Base-by-base conservation (phyloP, 2,329 filamentous ascomycete species). In the Cladosporium sphaerospermum region DNA sequence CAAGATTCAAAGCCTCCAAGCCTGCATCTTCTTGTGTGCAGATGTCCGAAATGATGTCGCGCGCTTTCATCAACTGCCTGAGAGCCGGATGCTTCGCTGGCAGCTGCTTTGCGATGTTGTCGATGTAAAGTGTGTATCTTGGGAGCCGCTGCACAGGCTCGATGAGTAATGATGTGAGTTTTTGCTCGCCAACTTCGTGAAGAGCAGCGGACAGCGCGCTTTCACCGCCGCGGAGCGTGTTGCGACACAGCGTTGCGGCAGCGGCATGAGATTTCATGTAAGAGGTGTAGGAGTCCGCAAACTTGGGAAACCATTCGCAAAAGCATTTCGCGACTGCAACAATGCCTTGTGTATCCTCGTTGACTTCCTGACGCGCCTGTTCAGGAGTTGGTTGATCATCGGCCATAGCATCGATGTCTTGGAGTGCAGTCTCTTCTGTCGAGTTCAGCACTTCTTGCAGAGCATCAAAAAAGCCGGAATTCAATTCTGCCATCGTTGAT, bases 111-210 rank as follows among this genome's bases (percentile, higher is more conserved):
- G 93, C 82, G 65, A 99, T 96, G 64, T 95, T 91, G 72, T 99
- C 93, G 62, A 99, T 97, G 65, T 97, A 86, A 34, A 99, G 77
- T 64, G 89, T 96, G 72, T 99, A 99, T 23, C 93, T 85, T 23
- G 93, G 93, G 49, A 99, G 78, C 49, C 93, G 81, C 69, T 99
- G 93, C 0, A 99, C 91, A 2, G 93, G 93, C 70, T 99, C 93
- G 67, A 99, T 99, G 52, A 99, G 79, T 57, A 93, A 81, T 3
- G 93, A 97, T 45, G 89, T 90, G 51, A 97, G 80, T 54, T 84
- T 82, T 72, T 99, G 93, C 68, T 97, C 93, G 52, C 93, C 92
- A 2, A 86, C 86, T 58, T 91, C 83, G 49, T 88, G 82, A 3
- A 96, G 82, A 43, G 88, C 78, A 61, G 86, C 85, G 2, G 86